These are phyloP conservation scores for Candida montana DNA, from an alignment of 805 yeast genomes.

Conservation along the genomic window DNA sequence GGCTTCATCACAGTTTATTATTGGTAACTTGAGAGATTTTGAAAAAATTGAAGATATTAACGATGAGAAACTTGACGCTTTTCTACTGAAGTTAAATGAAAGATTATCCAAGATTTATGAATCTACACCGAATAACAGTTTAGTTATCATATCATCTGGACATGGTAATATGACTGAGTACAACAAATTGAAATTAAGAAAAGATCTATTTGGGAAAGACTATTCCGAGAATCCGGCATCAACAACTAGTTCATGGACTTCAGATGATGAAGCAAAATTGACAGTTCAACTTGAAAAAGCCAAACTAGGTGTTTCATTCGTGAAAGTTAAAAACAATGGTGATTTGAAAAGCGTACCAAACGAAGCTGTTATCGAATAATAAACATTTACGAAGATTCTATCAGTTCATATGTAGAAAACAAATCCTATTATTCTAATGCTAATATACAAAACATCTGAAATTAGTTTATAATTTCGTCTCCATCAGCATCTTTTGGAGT, in stretches of 20 bases:
- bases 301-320: conserved; percentile 53
- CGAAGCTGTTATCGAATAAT: conserved; percentile 2
- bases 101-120: conserved; percentile 46
- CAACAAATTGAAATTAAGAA: conserved; percentile 38
- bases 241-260: conserved; percentile 42
- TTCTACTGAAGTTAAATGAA: conserved; percentile 31
- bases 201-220: conserved; percentile 37
- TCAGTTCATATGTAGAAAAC: background rate
- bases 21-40: conserved; percentile 54
- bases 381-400: too few relatives aligned
- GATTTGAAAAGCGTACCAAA: too few relatives aligned
- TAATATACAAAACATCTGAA: background rate
- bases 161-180: conserved; percentile 52
- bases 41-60: conserved; percentile 13
- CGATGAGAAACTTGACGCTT: conserved; percentile 8
- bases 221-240: conserved; percentile 29
- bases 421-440: background rate
- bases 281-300: conserved; percentile 45
- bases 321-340: conserved; percentile 35
- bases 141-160: conserved; percentile 58
- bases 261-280: conserved; percentile 42
- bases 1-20: conserved; percentile 34
- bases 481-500: conserved; percentile 18
- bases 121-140: conserved; percentile 50
- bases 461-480: conserved; percentile 13